phyloP scores from a whole-genome alignment of 2,329 filamentous ascomycete genomes.

The Cadophora malorum region DNA sequence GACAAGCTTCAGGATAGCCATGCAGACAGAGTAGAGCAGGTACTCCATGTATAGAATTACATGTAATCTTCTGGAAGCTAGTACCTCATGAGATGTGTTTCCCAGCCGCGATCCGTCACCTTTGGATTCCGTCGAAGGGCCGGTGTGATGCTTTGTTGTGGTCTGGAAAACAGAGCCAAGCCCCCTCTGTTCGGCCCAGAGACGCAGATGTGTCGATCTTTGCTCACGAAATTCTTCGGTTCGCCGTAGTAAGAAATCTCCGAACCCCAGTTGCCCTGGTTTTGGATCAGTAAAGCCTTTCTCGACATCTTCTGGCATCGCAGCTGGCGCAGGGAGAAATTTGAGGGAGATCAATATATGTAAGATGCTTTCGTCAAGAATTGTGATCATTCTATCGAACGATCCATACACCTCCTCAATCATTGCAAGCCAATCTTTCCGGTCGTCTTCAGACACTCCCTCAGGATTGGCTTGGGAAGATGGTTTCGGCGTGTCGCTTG shows the following conservation, averaged over 20 bases:
- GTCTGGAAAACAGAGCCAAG: slow-evolving; percentile 39
- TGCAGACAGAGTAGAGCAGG: slow-evolving; percentile 62
- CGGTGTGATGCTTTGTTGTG: slow-evolving; percentile 16
- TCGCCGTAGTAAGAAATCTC: slow-evolving; percentile 52
- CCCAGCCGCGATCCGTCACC: slow-evolving; percentile 55
- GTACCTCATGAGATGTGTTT: slow-evolving; percentile 22
- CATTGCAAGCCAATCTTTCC: slow-evolving; percentile 69
- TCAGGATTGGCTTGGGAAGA: not conserved
- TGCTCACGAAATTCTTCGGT: slow-evolving; percentile 59
- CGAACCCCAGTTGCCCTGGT: slow-evolving; percentile 62
- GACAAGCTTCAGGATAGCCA: slow-evolving; percentile 66
- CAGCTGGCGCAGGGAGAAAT: slow-evolving; percentile 54
- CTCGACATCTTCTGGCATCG: slow-evolving; percentile 50
- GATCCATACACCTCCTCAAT: slow-evolving; percentile 70
- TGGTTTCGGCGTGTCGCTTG: slow-evolving; percentile 3
- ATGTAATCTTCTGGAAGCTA: slow-evolving; percentile 61
- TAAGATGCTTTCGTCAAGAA: slow-evolving; percentile 59
- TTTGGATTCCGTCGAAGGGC: slow-evolving; percentile 41
- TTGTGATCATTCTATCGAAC: slow-evolving; percentile 65
- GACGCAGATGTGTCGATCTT: slow-evolving; percentile 54
- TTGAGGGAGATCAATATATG: slow-evolving; percentile 56
- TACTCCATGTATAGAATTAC: slow-evolving; percentile 74
- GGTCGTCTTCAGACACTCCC: slow-evolving; percentile 46
- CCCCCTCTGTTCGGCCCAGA: slow-evolving; percentile 54
- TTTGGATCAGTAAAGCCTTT: slow-evolving; percentile 54